Base-by-base conservation (phyloP, 306 rosid genomes). In the Pyrus betulifolia region DNA sequence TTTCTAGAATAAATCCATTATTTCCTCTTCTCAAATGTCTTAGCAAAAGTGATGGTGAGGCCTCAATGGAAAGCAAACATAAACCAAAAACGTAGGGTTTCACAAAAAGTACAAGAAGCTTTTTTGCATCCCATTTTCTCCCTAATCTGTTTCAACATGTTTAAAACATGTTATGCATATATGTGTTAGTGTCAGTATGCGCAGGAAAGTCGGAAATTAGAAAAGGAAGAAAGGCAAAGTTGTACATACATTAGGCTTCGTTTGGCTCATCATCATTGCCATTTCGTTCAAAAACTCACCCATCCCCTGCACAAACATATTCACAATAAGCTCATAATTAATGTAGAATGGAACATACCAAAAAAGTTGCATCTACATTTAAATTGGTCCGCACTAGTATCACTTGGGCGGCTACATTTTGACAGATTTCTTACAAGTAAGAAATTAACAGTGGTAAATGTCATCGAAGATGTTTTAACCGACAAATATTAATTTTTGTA, bases 251-350 rank as follows among this genome's bases (percentile, higher is more conserved):
- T 68, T 90, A 38, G 97, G 81, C 74, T 86, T 87, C 9, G 93
- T 87, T 77, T 92, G 93, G 79, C 80, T 87, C 97, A 95, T 95
- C 97, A 95, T 92, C 38, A 90, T 79, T 27, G 86, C 90, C 99
- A 95, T 95, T 82, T 95, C 99, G 46, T 75, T 83, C 88, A 95
- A 77, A 75, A 95, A 92, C 61, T 92, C 99, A 63, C 93, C 93
- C 97, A 95, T 92, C 14, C 89, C 99, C 99, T 95, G 93, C 88
- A 85, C 49, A 14, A 35, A 73, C 57, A 79, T 66, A 71, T 27
- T 74, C 59, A 77, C 45, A 14, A 71, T 6, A 57, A n/a, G 38
- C 28, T 51, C 57, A 51, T 13, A 13, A 51, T 40, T 40, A 40
- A 8, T 40, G 1, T 13, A 18, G 57, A 51, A 51, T 17, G 8